phyloP scores from a whole-genome alignment of 2,329 filamentous ascomycete genomes.

The Cercospora canescens region DNA sequence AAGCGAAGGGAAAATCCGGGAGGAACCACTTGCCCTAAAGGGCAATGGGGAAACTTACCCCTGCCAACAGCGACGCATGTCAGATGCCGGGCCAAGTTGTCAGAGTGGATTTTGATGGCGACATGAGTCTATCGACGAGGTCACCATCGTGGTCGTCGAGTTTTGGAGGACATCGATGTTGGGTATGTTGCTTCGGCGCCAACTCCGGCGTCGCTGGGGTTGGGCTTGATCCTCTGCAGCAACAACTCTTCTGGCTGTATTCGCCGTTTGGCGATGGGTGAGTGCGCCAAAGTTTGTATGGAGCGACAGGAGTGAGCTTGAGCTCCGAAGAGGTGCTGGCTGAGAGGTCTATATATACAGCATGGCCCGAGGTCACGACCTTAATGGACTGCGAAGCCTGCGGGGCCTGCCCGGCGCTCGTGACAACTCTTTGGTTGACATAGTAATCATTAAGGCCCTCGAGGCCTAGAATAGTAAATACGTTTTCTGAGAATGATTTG shows the following conservation, averaged over 20 bases:
- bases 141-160: neutral
- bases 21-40: neutral
- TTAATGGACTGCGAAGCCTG: conserved; percentile 2
- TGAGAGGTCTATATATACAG: neutral
- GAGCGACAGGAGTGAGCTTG: neutral
- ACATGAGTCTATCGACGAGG: neutral
- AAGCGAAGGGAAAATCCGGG: conserved; percentile 10
- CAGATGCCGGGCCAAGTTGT: neutral
- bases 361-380: neutral
- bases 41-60: neutral
- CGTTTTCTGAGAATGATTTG: neutral
- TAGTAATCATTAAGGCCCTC: neutral
- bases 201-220: neutral
- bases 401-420: neutral
- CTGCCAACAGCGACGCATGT: neutral
- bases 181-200: neutral
- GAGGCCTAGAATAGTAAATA: neutral
- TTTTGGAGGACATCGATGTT: neutral
- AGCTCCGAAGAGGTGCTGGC: neutral
- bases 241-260: neutral
- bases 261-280: neutral
- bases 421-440: neutral
- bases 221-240: neutral
- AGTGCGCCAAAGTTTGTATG: neutral
- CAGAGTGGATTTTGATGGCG: neutral